Percentiles rank a stretch among this genome's conserved stretches.
Conservation (phyloP, 2,329 filamentous ascomycete species). For the Cladosporium sp. region DNA sequence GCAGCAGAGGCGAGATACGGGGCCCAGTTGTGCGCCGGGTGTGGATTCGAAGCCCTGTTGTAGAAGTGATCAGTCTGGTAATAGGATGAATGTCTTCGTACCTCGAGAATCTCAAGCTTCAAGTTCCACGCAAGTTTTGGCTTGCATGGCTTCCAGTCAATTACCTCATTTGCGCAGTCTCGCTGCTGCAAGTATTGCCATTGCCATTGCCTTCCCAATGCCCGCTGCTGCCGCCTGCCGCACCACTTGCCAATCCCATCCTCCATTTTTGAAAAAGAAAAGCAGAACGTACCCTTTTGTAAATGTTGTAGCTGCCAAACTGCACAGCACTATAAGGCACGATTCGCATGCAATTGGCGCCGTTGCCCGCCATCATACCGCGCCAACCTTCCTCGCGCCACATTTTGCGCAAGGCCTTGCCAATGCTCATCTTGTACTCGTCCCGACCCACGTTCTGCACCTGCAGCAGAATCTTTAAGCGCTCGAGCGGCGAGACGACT, state of each 20-base stretch:
- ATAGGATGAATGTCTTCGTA: background rate
- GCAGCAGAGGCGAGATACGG: conserved; percentile 75
- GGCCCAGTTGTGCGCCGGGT: conserved; percentile 68
- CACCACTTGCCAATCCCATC: background rate
- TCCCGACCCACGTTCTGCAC: conserved; percentile 85
- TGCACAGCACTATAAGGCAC: conserved; percentile 97
- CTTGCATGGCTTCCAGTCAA: background rate
- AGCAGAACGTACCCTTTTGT: conserved; percentile 69
- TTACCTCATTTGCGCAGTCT: no score
- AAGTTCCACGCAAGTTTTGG: background rate
- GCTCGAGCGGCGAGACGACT: conserved; percentile 91
- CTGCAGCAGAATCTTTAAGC: conserved; percentile 96
- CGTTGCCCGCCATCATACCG: conserved; percentile 96
- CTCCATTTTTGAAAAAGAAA: background rate
- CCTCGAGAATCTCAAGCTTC: background rate
- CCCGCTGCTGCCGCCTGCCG: background rate
- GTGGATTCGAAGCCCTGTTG: conserved; percentile 66
- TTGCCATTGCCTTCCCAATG: background rate
- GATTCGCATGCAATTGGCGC: conserved; percentile 96
- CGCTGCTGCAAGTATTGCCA: background rate
- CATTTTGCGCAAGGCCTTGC: conserved; percentile 88
- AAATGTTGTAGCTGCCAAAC: conserved; percentile 96
- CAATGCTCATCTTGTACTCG: conserved; percentile 90
- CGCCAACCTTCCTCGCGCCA: conserved; percentile 95
- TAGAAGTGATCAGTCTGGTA: conserved; percentile 32